Percentiles rank a stretch among this genome's conserved stretches.
These are phyloP conservation scores for Pleurotus tuoliensis DNA, from an alignment of 768 basidiomycete genomes.

Conservation along the genomic window DNA sequence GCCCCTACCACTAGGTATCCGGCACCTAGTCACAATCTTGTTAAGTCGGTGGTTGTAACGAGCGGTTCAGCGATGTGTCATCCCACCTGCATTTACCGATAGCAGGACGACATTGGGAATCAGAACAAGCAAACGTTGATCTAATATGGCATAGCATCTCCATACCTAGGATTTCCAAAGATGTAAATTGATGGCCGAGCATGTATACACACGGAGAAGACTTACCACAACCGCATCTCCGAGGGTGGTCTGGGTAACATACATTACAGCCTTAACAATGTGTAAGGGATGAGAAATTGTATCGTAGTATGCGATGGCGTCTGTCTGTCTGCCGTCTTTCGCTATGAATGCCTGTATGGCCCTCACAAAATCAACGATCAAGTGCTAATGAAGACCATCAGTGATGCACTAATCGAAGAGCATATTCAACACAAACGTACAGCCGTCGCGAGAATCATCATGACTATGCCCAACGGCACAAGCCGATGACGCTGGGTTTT, in stretches of 20 bases:
- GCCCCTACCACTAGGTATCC: neutral
- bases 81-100: neutral
- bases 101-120: neutral
- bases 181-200: neutral
- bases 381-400: neutral
- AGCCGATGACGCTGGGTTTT: no score
- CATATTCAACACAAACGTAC: neutral
- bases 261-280: neutral
- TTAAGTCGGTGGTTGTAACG: neutral
- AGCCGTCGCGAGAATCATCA: neutral
- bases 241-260: neutral
- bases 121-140: neutral
- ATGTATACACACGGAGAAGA: neutral
- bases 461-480: no score
- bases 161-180: neutral
- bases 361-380: neutral
- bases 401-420: neutral
- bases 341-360: neutral
- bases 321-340: neutral
- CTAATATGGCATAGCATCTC: neutral
- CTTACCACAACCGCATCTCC: neutral
- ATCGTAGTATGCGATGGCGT: neutral
- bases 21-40: neutral
- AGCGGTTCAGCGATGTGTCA: neutral
- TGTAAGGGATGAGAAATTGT: neutral